Conservation (phyloP, 108 stramenopile genomes). For the Nitzschia sp. region DNA sequence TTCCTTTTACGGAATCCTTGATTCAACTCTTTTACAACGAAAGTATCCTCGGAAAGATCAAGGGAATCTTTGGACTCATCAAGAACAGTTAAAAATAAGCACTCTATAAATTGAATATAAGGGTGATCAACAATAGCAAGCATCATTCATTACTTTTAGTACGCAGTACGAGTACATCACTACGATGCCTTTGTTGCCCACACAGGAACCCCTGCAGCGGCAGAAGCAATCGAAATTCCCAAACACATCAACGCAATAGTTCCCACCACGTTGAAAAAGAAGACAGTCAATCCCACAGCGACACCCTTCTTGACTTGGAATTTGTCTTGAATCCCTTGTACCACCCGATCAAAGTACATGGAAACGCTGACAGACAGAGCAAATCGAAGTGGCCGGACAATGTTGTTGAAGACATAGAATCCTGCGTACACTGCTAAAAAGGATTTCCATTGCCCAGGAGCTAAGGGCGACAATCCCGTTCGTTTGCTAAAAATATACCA, state of each 20-base stretch:
- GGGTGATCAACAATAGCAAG: too few species aligned
- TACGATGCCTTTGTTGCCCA: conserved; percentile 9
- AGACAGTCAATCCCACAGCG: conserved; percentile 54
- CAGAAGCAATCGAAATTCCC: conserved; percentile 57
- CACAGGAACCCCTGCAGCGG: conserved; percentile 68
- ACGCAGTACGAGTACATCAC: background rate
- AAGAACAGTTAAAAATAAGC: conserved; percentile 52
- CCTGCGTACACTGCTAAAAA: conserved; percentile 89
- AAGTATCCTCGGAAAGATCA: conserved; percentile 63
- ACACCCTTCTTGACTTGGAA: conserved; percentile 39
- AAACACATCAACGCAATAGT: conserved; percentile 55
- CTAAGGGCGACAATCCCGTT: conserved; percentile 80
- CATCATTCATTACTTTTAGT: background rate
- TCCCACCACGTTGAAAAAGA: conserved; percentile 65
- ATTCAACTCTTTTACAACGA: conserved; percentile 84
- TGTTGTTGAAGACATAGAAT: conserved; percentile 81
- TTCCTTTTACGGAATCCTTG: conserved; percentile 71
- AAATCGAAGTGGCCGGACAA: conserved; percentile 80
- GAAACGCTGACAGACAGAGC: conserved; percentile 59
- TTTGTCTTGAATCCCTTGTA: conserved; percentile 45
- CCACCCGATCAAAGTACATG: conserved; percentile 64
- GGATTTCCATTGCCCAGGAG: conserved; percentile 85
- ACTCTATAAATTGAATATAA: too few species aligned
- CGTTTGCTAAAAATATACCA: conserved; percentile 42
- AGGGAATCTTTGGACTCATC: conserved; percentile 71